Evolutionary conservation across 768 basidiomycete species (phyloP).

Genomic region (Scleroderma bovista): DNA sequence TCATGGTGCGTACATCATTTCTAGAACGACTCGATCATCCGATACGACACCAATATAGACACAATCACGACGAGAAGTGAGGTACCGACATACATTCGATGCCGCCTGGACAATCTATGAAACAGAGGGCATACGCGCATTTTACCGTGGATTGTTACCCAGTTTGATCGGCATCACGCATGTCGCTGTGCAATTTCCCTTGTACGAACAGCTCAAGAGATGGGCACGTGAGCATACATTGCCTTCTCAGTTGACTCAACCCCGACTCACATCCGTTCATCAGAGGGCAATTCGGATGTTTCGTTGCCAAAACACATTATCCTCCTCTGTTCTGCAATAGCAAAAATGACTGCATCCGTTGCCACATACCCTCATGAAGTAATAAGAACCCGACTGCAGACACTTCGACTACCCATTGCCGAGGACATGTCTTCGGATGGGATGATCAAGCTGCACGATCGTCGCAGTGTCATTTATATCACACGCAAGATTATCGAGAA

Average conservation of each 20-base stretch:
- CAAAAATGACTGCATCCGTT: conserved; percentile 94
- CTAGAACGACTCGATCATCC: neutral
- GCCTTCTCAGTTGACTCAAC: conserved; percentile 3
- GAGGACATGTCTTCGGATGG: conserved; percentile 56
- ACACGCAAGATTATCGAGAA: conserved; percentile 65
- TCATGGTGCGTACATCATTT: conserved; percentile 68
- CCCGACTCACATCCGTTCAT: conserved; percentile 1
- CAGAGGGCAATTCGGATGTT: conserved; percentile 26
- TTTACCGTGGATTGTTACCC: conserved; percentile 94
- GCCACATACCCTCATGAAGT: conserved; percentile 99
- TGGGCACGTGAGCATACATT: conserved; percentile 64
- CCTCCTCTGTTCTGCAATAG: conserved; percentile 83
- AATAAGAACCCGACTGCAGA: conserved; percentile 95
- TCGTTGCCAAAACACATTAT: conserved; percentile 47
- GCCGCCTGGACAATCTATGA: conserved; percentile 88
- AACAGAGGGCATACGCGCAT: conserved; percentile 79
- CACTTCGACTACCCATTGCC: conserved; percentile 62
- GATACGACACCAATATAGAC: conserved; percentile 45
- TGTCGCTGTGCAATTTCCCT: conserved; percentile 95
- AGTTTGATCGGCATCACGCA: conserved; percentile 89
- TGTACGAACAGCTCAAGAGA: conserved; percentile 90
- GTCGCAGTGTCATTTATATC: conserved; percentile 69
- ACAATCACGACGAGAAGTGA: conserved; percentile 69
- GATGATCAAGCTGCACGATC: conserved; percentile 49
- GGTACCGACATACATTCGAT: conserved; percentile 87